Evolutionary conservation across 805 yeast genomes (phyloP), one percentile per base, ranked within the genome.

Genomic region (Ogataea saltuana): DNA sequence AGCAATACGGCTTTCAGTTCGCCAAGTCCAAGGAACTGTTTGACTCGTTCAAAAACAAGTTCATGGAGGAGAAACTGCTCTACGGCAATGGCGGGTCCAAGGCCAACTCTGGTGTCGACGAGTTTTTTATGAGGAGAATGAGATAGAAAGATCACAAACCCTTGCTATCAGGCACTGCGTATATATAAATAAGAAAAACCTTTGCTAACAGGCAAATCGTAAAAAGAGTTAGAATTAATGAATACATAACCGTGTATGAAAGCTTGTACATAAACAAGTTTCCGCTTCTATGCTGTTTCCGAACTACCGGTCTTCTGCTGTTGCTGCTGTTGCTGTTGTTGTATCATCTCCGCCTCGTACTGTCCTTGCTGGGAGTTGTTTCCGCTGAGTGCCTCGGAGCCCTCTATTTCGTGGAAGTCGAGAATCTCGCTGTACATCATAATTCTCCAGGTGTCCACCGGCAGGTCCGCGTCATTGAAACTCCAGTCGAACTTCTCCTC

Each of bases 391-490:
- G 60, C 60, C 26, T 51, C 60, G 9, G 59, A 52, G 11, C 63
- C 85, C 32, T 83, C 90, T 46, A 86, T 87, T 64, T 89, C 95
- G 67, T 91, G 98, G 77, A 89, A 91, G 64, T 91, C 97, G 54
- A 93, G 73, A 49, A 91, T 93, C 68, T 91, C 99, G 41, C 95
- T 85, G 69, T 93, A 93, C 96, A 93, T 91, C 98, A 93, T 91
- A 15, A 89, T 96, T 70, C 96, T 82, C 99, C 99, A 91, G 11
- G 97, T 88, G 60, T 93, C 98, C 13, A 93, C 93, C 3, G 98
- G 97, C 56, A 91, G 75, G 66, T 91, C 99, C 0, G 97, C 98
- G 56, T 95, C 98, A 64, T 93, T 91, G 67, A 91, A 91, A 58
- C 93, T 83, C 99, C 99, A 93, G 67, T 93, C 99, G 59, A 93